These are phyloP conservation scores for Penicillium mononematosum DNA, from an alignment of 495 filamentous ascomycete species.

Conservation along the genomic window DNA sequence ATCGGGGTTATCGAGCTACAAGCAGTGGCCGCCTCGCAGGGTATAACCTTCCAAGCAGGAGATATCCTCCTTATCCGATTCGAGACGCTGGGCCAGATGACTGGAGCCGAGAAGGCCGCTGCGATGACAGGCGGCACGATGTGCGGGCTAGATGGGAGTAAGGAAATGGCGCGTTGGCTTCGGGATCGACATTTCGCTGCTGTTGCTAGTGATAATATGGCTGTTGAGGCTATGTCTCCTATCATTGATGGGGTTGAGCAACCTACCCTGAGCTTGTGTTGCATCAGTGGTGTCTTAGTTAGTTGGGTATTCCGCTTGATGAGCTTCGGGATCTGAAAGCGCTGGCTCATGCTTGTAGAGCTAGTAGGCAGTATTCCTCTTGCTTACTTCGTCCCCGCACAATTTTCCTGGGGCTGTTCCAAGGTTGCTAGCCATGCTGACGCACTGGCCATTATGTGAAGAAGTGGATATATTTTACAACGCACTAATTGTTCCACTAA, in stretches of 20 bases:
- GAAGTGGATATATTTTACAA: not conserved
- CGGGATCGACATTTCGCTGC: slow-evolving; percentile 37
- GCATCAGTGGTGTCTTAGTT: slow-evolving; percentile 41
- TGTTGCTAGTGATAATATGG: slow-evolving; percentile 32
- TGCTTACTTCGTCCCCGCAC: slow-evolving; percentile 45
- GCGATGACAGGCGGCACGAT: slow-evolving; percentile 8
- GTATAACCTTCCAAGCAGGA: slow-evolving; percentile 34
- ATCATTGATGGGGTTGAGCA: slow-evolving; percentile 19
- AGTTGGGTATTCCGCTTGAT: slow-evolving; percentile 55
- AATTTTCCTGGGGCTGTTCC: slow-evolving; percentile 47
- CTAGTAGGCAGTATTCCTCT: slow-evolving; percentile 36
- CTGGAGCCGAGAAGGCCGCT: slow-evolving; percentile 29
- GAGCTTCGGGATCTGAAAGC: slow-evolving; percentile 62
- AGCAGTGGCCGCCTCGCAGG: slow-evolving; percentile 31
- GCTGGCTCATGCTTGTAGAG: slow-evolving; percentile 50
- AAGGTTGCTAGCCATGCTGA: slow-evolving; percentile 45
- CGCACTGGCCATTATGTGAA: slow-evolving; percentile 41
- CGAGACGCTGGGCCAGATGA: slow-evolving; percentile 33
- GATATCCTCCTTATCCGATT: slow-evolving; percentile 49
- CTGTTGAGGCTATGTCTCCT: slow-evolving; percentile 29
- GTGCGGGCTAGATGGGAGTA: slow-evolving; percentile 28
- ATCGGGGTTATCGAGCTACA: slow-evolving; percentile 35
- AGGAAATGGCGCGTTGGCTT: slow-evolving; percentile 33
- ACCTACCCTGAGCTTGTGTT: slow-evolving; percentile 26
- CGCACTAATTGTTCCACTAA: too few species aligned